phyloP scores from a whole-genome alignment of 73 alveolate species.

The Stentor roeselii region DNA sequence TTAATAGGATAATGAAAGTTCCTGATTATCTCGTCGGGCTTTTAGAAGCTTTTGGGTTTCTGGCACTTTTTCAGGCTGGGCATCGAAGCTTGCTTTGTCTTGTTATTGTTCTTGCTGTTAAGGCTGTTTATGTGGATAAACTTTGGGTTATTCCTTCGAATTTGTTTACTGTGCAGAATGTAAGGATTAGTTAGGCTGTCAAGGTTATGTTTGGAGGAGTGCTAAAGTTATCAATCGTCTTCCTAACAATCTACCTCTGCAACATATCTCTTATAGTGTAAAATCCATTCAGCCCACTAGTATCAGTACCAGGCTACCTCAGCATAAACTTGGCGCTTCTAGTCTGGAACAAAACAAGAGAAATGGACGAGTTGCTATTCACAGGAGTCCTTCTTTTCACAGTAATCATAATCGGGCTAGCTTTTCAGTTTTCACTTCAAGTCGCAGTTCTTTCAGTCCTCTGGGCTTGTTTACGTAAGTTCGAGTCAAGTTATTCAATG shows the following conservation, averaged over 20 bases:
- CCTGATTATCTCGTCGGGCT: background rate
- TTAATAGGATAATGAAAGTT: background rate
- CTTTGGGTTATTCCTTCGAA: slow-evolving; percentile 2
- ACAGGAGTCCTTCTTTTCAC: background rate
- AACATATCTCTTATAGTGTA: background rate
- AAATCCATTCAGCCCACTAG: background rate
- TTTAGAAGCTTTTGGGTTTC: background rate
- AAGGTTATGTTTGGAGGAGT: slow-evolving; percentile 11
- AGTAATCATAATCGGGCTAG: background rate
- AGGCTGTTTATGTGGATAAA: background rate
- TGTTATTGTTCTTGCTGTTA: background rate
- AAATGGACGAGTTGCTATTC: background rate
- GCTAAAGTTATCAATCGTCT: background rate
- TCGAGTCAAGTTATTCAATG: background rate
- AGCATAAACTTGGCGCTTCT: background rate
- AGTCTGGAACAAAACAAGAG: background rate
- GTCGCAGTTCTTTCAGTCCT: background rate
- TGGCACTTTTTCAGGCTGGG: background rate
- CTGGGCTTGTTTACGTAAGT: background rate
- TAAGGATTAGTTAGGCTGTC: background rate
- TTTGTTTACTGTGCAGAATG: background rate
- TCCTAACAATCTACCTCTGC: background rate
- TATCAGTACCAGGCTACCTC: background rate
- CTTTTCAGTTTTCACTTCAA: slow-evolving; percentile 9
- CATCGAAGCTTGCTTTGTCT: background rate